Base-by-base conservation (phyloP, 2,329 filamentous ascomycete genomes). In the Colletotrichum sojae region DNA sequence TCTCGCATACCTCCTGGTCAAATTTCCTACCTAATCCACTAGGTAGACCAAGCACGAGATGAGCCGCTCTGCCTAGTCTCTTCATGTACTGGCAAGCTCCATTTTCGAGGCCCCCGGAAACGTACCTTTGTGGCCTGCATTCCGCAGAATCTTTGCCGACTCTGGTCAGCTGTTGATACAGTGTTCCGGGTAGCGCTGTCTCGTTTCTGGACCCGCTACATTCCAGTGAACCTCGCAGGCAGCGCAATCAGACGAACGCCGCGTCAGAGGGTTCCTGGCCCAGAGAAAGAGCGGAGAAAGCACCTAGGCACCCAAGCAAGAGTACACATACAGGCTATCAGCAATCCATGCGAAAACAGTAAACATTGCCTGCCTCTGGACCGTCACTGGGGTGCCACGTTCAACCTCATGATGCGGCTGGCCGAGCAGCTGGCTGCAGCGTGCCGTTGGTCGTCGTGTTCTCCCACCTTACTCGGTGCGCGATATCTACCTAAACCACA, bases 341-440 rank as follows among this genome's bases (percentile, higher is more conserved):
- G 27, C 43, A 63, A 53, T 27, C 52, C 54, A 60, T 43, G 54
- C 62, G 55, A 51, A 39, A 55, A 13, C 49, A 66, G 55, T 62
- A 66, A 69, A 60, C 61, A 59, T 60, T 52, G 22, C 39, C 18
- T 22, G 43, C 31, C 31, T 36, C 31, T 36, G 8, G 31, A 18
- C 16, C 54, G 40, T 48, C 12, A 22, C 31, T 31, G 6, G 25
- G 16, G 15, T 51, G 43, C 55, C 48, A 53, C n/a, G 31, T 22
- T 56, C 31, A 40, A 4, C 22, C 48, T 27, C 40, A 15, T 49
- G 13, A 65, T 68, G 67, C 62, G 51, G 62, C 67, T 66, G 55
- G 36, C 67, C 49, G 62, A 66, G 55, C 16, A 66, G 49, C 62
- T 61, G 49, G 43, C 62, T 66, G 66, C 62, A 18, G 62, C 51